Conservation (phyloP, 2,329 filamentous ascomycete genomes). For the Tympanopsis confertula region DNA sequence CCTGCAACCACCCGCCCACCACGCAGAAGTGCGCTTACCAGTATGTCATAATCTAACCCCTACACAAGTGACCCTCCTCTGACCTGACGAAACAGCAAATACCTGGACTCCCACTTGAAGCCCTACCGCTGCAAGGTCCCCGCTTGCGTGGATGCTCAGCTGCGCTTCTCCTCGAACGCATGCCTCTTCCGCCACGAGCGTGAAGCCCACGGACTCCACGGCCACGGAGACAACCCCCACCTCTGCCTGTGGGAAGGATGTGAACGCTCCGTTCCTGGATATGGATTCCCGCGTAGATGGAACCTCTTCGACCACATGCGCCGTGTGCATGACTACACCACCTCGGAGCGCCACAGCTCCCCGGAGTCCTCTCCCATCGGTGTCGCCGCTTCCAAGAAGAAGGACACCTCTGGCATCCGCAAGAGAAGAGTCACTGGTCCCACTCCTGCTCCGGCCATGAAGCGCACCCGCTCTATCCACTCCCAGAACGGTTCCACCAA, state of each 20-base stretch:
- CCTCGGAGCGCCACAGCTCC: constrained; percentile 25
- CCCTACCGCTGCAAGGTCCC: constrained; percentile 53
- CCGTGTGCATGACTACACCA: constrained; percentile 35
- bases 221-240: constrained; percentile 51
- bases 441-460: constrained; percentile 23
- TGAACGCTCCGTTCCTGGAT: constrained; percentile 43
- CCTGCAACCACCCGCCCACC: constrained; percentile 49
- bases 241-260: constrained; percentile 51
- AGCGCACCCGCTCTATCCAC: constrained; percentile 24
- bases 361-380: constrained; percentile 21
- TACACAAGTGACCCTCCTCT: not conserved
- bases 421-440: constrained; percentile 24
- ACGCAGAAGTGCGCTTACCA: constrained; percentile 60
- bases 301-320: constrained; percentile 61
- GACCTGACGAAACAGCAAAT: constrained; percentile 36
- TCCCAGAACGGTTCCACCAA: constrained; percentile 20
- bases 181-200: constrained; percentile 56
- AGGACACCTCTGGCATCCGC: constrained; percentile 19
- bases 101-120: constrained; percentile 56
- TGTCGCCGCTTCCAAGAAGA: constrained; percentile 19
- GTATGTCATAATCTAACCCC: constrained; percentile 27
- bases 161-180: constrained; percentile 51
- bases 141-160: constrained; percentile 42
- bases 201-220: constrained; percentile 56
- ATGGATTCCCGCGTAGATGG: constrained; percentile 55